phyloP scores from a whole-genome alignment of 1,139 yeast genomes.

The Suhomyces bribrorum region DNA sequence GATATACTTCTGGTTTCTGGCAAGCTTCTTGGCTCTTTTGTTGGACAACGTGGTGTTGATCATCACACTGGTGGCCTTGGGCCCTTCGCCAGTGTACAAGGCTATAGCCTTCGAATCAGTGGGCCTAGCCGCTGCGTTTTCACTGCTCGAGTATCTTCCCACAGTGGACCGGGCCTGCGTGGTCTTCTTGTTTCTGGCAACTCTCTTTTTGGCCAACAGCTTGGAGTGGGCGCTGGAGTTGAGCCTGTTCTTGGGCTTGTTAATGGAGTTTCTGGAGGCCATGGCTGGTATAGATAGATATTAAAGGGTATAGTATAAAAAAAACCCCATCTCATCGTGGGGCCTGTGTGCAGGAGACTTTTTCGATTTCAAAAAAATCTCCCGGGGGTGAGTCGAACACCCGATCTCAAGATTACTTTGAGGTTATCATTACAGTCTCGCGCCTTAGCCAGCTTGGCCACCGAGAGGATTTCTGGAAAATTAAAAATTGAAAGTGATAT shows the following conservation, averaged over 20 bases:
- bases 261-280: conserved; percentile 81
- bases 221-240: conserved; percentile 55
- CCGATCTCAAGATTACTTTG: conserved; percentile 73
- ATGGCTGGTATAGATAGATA: conserved; percentile 20
- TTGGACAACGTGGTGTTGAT: conserved; percentile 69
- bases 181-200: conserved; percentile 50
- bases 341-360: conserved; percentile 6
- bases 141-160: conserved; percentile 39
- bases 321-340: conserved; percentile 13
- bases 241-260: conserved; percentile 71
- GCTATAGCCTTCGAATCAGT: conserved; percentile 65
- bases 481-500: background rate
- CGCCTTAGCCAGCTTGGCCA: conserved; percentile 84
- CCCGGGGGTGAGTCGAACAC: conserved; percentile 87
- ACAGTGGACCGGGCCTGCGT: conserved; percentile 45
- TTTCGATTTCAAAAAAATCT: no score
- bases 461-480: conserved; percentile 46
- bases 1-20: conserved; percentile 73
- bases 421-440: conserved; percentile 64
- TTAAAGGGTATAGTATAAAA: conserved; percentile 4
- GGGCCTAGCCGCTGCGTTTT: conserved; percentile 40
- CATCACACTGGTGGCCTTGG: conserved; percentile 40
- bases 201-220: conserved; percentile 58
- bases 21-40: conserved; percentile 79
- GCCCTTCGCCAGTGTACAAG: conserved; percentile 50